These are phyloP conservation scores for Rhexocercosporidium sp. DNA, from an alignment of 2,329 filamentous ascomycete genomes.

Conservation along the genomic window DNA sequence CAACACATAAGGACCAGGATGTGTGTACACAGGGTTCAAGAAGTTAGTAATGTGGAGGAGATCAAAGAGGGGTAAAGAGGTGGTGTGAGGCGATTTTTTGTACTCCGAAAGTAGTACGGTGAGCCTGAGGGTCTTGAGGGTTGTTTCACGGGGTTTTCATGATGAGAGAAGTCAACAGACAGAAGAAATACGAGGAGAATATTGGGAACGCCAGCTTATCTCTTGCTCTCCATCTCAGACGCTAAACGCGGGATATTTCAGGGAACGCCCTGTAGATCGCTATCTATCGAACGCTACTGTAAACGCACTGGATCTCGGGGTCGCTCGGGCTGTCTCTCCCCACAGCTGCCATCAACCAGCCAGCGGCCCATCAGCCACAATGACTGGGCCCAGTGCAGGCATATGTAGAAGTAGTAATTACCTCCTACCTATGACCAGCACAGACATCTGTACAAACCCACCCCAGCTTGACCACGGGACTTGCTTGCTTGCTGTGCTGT, in stretches of 20 bases:
- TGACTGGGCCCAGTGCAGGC: neutral
- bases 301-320: neutral
- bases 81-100: conserved; percentile 3
- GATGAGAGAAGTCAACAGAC: neutral
- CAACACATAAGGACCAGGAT: neutral
- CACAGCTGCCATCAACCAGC: neutral
- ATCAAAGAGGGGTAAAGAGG: conserved; percentile 7
- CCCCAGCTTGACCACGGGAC: conserved; percentile 5
- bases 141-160: neutral
- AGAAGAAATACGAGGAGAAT: neutral
- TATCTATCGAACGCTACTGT: conserved; percentile 11
- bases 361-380: neutral
- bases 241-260: conserved; percentile 1
- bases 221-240: neutral
- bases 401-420: no score
- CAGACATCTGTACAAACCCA: neutral
- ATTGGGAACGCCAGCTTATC: conserved; percentile 4
- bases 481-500: no score
- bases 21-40: neutral
- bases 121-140: neutral
- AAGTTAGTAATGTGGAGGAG: conserved; percentile 8
- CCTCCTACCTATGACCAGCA: neutral
- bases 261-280: conserved; percentile 7
- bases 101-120: neutral
- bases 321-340: neutral